Evolutionary conservation across 495 filamentous ascomycete genomes (phyloP), one percentile per base, ranked within the genome.

Genomic region (Trypethelium eluteriae): DNA sequence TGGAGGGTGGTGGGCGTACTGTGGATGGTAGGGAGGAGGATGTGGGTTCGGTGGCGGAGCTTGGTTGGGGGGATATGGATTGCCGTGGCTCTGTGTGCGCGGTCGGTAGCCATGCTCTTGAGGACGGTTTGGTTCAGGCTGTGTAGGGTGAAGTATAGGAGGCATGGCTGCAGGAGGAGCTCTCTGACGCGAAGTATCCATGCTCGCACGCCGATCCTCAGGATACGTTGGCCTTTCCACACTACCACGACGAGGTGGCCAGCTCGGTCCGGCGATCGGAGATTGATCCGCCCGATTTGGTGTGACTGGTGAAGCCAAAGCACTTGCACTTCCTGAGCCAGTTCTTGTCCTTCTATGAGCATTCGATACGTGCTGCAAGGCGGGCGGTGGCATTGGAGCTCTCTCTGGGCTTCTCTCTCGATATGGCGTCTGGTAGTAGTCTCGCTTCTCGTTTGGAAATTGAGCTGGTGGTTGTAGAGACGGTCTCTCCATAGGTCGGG

Each of bases 21-120:
- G 53, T 14, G 53, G 7, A 59, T 4, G 6, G 14, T n/a, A 59
- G 32, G 53, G 53, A 59, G 53, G 53, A 59, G 53, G 53, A 3
- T 18, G 53, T 35, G 32, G 85, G 36, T 59, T 59, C 7, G 53
- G 14, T 35, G 32, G 53, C 9, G 32, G 25, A 59, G 53, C 5
- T 18, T 59, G 53, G 25, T 5, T 34, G 53, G 25, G 25, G 32
- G 53, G 11, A 59, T 59, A 59, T 9, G 53, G 53, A 36, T 59
- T 35, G 7, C 25, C 34, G 6, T 59, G 53, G 18, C 53, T 36
- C 14, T 11, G 53, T 59, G 53, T 32, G 34, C 53, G 53, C 5
- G 53, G 53, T 18, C 32, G 53, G 32, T 59, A 59, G 5, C 32
- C 53, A 36, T 34, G 25, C 5, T 59, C 53, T 10, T 59, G 53